phyloP scores from a whole-genome alignment of 2,329 filamentous ascomycete species.

The Monilinia laxa region DNA sequence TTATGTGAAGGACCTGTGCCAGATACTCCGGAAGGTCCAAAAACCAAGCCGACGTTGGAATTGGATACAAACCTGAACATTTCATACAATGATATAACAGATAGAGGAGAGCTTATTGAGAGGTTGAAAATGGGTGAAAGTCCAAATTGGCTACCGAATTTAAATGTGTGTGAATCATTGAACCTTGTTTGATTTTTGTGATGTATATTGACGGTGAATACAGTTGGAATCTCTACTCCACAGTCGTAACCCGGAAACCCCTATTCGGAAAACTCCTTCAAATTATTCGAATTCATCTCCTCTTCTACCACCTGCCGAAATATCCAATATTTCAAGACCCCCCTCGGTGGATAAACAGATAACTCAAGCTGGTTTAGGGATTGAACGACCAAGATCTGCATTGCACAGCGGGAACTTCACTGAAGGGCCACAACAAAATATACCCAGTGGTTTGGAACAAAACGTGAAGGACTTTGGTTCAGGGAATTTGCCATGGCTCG shows the following conservation, averaged over 20 bases:
- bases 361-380: constrained; percentile 58
- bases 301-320: constrained; percentile 41
- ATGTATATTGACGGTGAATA: constrained; percentile 21
- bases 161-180: constrained; percentile 50
- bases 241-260: constrained; percentile 32
- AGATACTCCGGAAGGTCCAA: constrained; percentile 31
- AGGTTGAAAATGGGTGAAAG: constrained; percentile 77
- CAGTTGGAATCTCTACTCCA: constrained; percentile 38
- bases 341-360: constrained; percentile 45
- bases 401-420: constrained; percentile 69
- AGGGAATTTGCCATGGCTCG: constrained; percentile 47
- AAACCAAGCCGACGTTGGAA: constrained; percentile 19
- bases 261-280: constrained; percentile 32
- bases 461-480: constrained; percentile 26
- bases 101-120: constrained; percentile 79
- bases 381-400: constrained; percentile 79
- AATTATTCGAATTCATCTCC: constrained; percentile 35
- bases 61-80: constrained; percentile 29
- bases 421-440: constrained; percentile 30
- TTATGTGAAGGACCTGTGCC: constrained; percentile 57
- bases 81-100: constrained; percentile 42
- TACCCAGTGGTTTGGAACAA: constrained; percentile 23
- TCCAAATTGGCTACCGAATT: constrained; percentile 69
- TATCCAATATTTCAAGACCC: constrained; percentile 36
- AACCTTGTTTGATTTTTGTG: neutral